phyloP scores from a whole-genome alignment of 345 rosid species.

The Populus tremula region DNA sequence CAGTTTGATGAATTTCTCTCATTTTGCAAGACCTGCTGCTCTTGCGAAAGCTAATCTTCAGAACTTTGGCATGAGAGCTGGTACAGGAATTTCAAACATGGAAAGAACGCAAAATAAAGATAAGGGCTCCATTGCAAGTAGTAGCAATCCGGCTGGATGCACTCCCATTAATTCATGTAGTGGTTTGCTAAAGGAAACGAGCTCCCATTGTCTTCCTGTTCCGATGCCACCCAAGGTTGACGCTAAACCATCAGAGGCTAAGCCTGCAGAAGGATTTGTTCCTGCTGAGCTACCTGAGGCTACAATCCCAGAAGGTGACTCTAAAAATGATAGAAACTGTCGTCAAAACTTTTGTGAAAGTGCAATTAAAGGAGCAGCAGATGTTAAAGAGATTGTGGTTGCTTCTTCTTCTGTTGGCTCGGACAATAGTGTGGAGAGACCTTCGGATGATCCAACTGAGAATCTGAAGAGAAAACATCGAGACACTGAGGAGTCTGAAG shows the following conservation, averaged over 20 bases:
- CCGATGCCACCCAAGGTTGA: slow-evolving; percentile 35
- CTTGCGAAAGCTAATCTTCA: slow-evolving; percentile 43
- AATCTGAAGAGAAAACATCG: slow-evolving; percentile 59
- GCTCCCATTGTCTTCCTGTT: slow-evolving; percentile 30
- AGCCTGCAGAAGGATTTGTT: slow-evolving; percentile 32
- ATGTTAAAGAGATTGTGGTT: slow-evolving; percentile 40
- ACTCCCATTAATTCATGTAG: slow-evolving; percentile 12
- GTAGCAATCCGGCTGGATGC: slow-evolving; percentile 20
- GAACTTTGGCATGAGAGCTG: slow-evolving; percentile 24
- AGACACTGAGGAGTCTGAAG: slow-evolving; percentile 56
- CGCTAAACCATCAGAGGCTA: slow-evolving; percentile 32
- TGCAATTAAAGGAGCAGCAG: slow-evolving; percentile 37
- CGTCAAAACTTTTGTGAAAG: slow-evolving; percentile 29
- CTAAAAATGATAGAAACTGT: slow-evolving; percentile 21
- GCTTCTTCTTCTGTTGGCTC: slow-evolving; percentile 78
- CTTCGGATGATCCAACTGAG: slow-evolving; percentile 47
- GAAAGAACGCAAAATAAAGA: slow-evolving; percentile 31
- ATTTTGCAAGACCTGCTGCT: slow-evolving; percentile 59
- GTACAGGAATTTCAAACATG: slow-evolving; percentile 20
- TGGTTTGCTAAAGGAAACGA: slow-evolving; percentile 29
- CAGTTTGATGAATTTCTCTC: slow-evolving; percentile 52
- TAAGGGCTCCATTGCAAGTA: slow-evolving; percentile 27
- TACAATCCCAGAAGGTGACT: slow-evolving; percentile 29
- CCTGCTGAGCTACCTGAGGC: slow-evolving; percentile 36
- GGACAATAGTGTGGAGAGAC: slow-evolving; percentile 59